Base-by-base conservation (phyloP, 148 eudicot genomes). In the Fagopyrum tataricum region DNA sequence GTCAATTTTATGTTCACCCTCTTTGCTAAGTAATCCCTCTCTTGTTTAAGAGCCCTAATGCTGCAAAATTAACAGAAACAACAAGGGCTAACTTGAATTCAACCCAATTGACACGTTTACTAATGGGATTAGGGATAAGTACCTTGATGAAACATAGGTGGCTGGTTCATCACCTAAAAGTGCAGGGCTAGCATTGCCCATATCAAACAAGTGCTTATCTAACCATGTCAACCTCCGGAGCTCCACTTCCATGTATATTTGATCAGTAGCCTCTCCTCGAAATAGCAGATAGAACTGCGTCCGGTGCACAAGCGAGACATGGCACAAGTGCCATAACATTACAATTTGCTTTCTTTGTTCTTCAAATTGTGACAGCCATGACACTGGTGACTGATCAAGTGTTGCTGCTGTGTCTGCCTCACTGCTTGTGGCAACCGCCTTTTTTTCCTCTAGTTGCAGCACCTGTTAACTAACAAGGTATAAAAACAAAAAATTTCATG, bases 151-250 rank as follows among this genome's bases (percentile, higher is more conserved):
- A 70, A 92, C 97, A 52, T 88, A 87, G 78, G 86, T 79, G 37
- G 97, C 88, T 47, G 99, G 97, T 73, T 90, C 97, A 78, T 95
- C 97, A 42, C 97, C 83, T 66, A 95, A 82, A 51, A 95, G 97
- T 37, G 99, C 99, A 12, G 99, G 99, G 86, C 99, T 95, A 42
- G 99, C 97, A 80, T 95, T 95, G 44, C 99, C 99, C 74, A 95
- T 85, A 75, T 90, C 99, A 12, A 93, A 87, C 64, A 95, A 82
- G 77, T 95, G 93, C 70, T 95, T 97, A 75, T 95, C 99, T 81
- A 95, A 81, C 97, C 97, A 95, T 67, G 90, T 92, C 78, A 95
- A 66, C 79, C 99, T 82, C 81, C 94, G 82, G n/a, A 92, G 88
- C 79, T 95, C 99, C 31, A 95, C 99, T 81, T 95, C 97, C 84